Evolutionary conservation across 192 early-diverging fungal genomes (phyloP).

Genomic region (Spizellomyces punctatus): DNA sequence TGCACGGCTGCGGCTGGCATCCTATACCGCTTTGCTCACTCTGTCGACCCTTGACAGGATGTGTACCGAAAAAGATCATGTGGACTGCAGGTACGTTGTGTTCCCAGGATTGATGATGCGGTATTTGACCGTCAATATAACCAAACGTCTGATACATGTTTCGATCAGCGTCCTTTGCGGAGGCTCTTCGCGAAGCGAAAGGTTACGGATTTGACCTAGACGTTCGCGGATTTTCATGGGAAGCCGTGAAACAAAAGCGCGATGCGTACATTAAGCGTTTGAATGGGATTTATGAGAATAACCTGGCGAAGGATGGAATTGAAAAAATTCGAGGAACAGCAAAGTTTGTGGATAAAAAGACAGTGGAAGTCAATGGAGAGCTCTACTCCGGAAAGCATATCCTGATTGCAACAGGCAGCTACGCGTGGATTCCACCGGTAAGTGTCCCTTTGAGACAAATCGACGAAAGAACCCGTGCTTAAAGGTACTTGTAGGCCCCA

Average conservation of each 20-base stretch:
- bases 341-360: conserved; percentile 77
- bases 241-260: conserved; percentile 81
- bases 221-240: conserved; percentile 72
- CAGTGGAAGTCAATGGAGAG: conserved; percentile 61
- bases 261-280: conserved; percentile 96
- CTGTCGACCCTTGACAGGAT: conserved; percentile 30
- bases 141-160: neutral
- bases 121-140: neutral
- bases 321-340: conserved; percentile 84
- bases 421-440: conserved; percentile 64
- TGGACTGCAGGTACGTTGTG: conserved; percentile 80
- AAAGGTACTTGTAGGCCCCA: conserved; percentile 45
- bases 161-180: conserved; percentile 73
- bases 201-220: conserved; percentile 85
- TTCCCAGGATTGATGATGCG: neutral
- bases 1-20: no score
- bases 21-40: no score
- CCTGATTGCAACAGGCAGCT: conserved; percentile 82
- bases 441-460: neutral
- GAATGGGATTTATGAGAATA: conserved; percentile 94
- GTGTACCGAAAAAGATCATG: conserved; percentile 79
- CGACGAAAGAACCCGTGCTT: neutral
- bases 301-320: conserved; percentile 84
- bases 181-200: conserved; percentile 85
- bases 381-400: conserved; percentile 73